phyloP scores from a whole-genome alignment of 306 rosid genomes.

The Begonia masoniana region DNA sequence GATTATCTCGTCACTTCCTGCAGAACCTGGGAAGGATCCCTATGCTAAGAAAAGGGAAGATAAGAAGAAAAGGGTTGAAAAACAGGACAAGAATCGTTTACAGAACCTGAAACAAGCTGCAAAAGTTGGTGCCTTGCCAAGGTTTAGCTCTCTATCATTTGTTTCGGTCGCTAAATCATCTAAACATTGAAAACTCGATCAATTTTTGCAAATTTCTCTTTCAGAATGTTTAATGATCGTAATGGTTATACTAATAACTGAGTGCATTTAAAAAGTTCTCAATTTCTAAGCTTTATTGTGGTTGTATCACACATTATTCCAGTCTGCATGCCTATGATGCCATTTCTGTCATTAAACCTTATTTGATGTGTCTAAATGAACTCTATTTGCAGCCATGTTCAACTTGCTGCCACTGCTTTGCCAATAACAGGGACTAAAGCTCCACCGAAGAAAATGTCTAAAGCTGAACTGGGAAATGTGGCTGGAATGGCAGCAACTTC shows the following conservation, averaged over 20 bases:
- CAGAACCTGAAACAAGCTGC: conserved; percentile 80
- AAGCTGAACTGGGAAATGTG: conserved; percentile 62
- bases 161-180: conserved; percentile 7
- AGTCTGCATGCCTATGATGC: not conserved
- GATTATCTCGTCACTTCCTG: conserved; percentile 9
- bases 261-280: not conserved
- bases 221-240: not conserved
- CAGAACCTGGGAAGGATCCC: conserved; percentile 79
- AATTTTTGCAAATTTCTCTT: not conserved
- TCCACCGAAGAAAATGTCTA: conserved; percentile 50
- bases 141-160: conserved; percentile 30
- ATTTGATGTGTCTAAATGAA: not conserved
- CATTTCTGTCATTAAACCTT: not conserved
- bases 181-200: not conserved
- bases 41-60: conserved; percentile 64
- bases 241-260: not conserved
- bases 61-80: conserved; percentile 61
- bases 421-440: conserved; percentile 90
- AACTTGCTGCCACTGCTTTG: conserved; percentile 79
- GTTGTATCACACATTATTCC: not conserved
- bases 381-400: conserved; percentile 54
- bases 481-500: conserved; percentile 88
- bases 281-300: not conserved
- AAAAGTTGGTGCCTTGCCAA: conserved; percentile 74
- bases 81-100: conserved; percentile 59